Evolutionary conservation across 768 basidiomycete genomes (phyloP).

Genomic region (Rhizopogon sp.): DNA sequence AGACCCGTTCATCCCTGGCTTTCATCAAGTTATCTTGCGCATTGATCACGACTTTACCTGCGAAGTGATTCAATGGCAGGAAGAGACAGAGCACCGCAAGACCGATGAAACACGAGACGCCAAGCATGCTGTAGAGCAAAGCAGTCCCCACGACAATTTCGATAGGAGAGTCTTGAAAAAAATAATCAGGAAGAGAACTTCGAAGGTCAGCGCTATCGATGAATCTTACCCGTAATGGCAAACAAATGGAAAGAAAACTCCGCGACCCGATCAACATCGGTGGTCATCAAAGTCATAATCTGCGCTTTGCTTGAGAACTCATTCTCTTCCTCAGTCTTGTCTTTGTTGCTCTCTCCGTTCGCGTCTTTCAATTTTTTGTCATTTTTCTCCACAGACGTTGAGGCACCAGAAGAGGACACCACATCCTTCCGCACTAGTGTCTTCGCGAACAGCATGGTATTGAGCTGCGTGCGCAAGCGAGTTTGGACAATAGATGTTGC

Average conservation of each 20-base stretch:
- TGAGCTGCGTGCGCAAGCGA: slow-evolving; percentile 68
- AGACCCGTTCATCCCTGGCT: slow-evolving; percentile 83
- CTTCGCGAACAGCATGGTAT: slow-evolving; percentile 81
- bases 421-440: slow-evolving; percentile 83
- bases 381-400: slow-evolving; percentile 20
- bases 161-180: slow-evolving; percentile 60
- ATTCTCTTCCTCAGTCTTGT: slow-evolving; percentile 33
- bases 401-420: slow-evolving; percentile 40
- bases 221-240: slow-evolving; percentile 56
- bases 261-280: slow-evolving; percentile 86
- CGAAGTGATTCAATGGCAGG: slow-evolving; percentile 78
- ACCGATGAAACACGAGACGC: slow-evolving; percentile 74
- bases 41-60: slow-evolving; percentile 70
- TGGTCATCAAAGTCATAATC: slow-evolving; percentile 95
- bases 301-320: slow-evolving; percentile 68
- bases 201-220: neutral
- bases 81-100: slow-evolving; percentile 70
- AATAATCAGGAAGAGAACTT: neutral
- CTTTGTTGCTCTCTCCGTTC: slow-evolving; percentile 9
- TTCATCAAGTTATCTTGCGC: slow-evolving; percentile 90
- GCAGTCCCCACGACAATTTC: slow-evolving; percentile 71
- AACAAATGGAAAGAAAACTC: slow-evolving; percentile 82
- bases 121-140: slow-evolving; percentile 76
- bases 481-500: slow-evolving; percentile 68
- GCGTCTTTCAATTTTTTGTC: slow-evolving; percentile 10